Base-by-base conservation (phyloP, 352 stramenopile species). In the Pythium scleroteichum region DNA sequence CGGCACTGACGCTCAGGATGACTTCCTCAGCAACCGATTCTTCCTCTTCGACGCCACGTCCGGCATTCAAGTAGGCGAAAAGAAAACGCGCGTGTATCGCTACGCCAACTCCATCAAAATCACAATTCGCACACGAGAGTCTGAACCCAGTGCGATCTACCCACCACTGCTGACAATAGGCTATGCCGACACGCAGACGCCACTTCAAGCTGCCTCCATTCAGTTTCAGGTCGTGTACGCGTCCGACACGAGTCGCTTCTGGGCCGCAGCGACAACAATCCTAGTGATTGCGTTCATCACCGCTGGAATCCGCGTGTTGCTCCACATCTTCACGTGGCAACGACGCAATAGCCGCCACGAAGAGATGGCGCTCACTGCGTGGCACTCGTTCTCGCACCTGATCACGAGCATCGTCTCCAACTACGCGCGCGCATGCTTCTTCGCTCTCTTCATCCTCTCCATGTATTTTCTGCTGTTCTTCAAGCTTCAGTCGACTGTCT, bases 391-490 rank as follows among this genome's bases (percentile, higher is more conserved):
- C 35, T 68, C 63, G 10, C 69, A 73, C 35, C 27, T 90, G 39
- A 29, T 72, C 32, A 74, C 58, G 6, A 82, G 68, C 23, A 38
- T 67, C n/a, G 58, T 75, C 22, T 75, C 70, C 12, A 82, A 76
- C 51, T 66, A 75, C 46, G 82, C 77, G 8, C 63, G 62, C 27
- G 71, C 71, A 33, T 72, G 57, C 26, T 87, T 87, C 45, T 13
- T 44, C 8, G 80, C 97, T 39, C 68, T 94, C 20, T 86, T 97
- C 32, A 45, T 85, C 8, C 65, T 97, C 39, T 90, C 74, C 46
- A 63, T 62, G 40, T 98, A 98, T 70, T 94, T 88, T 46, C 86
- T 98, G 41, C 52, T 97, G n/a, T 97, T 98, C 64, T 98, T 98
- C 78, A 97, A 98, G 69, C 62, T 97, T 13, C 92, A 98, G 65